Percentiles rank a stretch among this genome's conserved stretches.
phyloP scores from a whole-genome alignment of 2,329 filamentous ascomycete species.

The Clarireedia paspali region DNA sequence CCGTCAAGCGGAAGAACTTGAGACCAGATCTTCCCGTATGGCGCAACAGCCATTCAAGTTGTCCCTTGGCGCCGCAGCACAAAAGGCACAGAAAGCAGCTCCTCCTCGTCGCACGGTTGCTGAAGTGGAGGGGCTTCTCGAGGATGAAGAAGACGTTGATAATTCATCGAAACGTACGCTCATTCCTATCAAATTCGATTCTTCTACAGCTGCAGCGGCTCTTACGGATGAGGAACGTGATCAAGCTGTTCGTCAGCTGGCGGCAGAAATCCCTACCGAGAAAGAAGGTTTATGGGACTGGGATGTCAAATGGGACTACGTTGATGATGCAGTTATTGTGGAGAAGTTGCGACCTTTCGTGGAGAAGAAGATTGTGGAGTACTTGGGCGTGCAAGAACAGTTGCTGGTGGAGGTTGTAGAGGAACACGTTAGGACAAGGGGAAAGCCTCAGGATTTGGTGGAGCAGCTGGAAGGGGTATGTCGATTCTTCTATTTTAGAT shows the following conservation, averaged over 20 bases:
- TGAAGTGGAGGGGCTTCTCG: slow-evolving; percentile 87
- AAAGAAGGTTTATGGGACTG: slow-evolving; percentile 86
- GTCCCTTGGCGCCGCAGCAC: slow-evolving; percentile 81
- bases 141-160: slow-evolving; percentile 85
- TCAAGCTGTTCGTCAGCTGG: slow-evolving; percentile 72
- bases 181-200: slow-evolving; percentile 76
- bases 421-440: slow-evolving; percentile 71
- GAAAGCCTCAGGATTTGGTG: slow-evolving; percentile 69
- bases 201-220: slow-evolving; percentile 49
- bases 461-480: slow-evolving; percentile 77
- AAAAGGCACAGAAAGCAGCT: slow-evolving; percentile 54
- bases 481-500: slow-evolving; percentile 19
- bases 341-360: slow-evolving; percentile 91
- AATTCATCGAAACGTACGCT: slow-evolving; percentile 64
- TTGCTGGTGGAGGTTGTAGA: slow-evolving; percentile 90
- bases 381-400: slow-evolving; percentile 92
- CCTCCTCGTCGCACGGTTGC: slow-evolving; percentile 71
- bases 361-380: slow-evolving; percentile 97
- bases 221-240: slow-evolving; percentile 84
- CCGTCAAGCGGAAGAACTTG: slow-evolving; percentile 71
- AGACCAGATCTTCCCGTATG: slow-evolving; percentile 35
- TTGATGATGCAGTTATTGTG: slow-evolving; percentile 72
- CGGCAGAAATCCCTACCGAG: slow-evolving; percentile 82
- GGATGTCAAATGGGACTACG: slow-evolving; percentile 84
- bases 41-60: slow-evolving; percentile 79